Evolutionary conservation across 2,329 filamentous ascomycete genomes (phyloP).

Genomic region (Monosporascus ibericus): DNA sequence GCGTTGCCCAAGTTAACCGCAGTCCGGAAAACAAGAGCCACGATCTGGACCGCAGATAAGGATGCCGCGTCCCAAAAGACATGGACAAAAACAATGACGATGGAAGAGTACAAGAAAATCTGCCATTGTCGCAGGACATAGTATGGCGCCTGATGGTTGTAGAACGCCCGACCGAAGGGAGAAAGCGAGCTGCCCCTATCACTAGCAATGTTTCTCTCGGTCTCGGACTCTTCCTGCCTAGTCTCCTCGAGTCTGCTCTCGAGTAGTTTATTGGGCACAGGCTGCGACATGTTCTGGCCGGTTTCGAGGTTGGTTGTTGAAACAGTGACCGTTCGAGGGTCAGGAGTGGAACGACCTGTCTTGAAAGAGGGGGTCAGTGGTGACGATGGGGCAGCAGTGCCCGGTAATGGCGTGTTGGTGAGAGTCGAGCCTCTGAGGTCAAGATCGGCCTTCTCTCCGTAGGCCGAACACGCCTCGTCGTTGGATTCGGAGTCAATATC

Average conservation of each 20-base stretch:
- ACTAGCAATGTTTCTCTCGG: conserved; percentile 19
- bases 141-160: conserved; percentile 43
- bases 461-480: not conserved
- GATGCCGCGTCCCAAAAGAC: conserved; percentile 46
- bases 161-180: conserved; percentile 52
- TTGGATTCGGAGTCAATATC: not conserved
- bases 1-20: conserved; percentile 13
- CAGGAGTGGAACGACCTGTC: not conserved
- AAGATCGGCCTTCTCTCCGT: not conserved
- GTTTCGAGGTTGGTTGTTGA: not conserved
- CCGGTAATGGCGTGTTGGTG: not conserved
- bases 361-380: not conserved
- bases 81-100: conserved; percentile 38
- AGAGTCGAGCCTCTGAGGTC: conserved; percentile 1
- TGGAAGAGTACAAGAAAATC: conserved; percentile 44
- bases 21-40: conserved; percentile 9
- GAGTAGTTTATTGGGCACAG: not conserved
- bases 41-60: conserved; percentile 41
- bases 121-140: conserved; percentile 39
- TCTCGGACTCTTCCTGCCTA: conserved; percentile 7
- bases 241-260: not conserved
- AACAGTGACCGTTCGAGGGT: not conserved
- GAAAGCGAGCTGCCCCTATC: not conserved
- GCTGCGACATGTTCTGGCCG: not conserved
- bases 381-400: not conserved